These are phyloP conservation scores for Tolypocladium album DNA, from an alignment of 2,329 filamentous ascomycete genomes.

Conservation along the genomic window DNA sequence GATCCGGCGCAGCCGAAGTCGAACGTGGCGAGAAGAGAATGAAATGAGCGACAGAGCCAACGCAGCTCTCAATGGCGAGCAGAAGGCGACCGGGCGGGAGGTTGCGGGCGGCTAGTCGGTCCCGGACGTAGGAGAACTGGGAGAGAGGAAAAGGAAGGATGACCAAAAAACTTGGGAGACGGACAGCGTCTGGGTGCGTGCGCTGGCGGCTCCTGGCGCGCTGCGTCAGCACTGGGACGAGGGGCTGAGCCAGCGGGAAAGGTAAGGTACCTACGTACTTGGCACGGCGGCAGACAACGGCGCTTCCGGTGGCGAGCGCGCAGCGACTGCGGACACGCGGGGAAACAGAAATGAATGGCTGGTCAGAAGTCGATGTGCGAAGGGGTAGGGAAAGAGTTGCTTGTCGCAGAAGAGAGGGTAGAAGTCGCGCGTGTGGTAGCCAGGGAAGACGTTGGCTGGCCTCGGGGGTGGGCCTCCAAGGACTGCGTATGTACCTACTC, in stretches of 20 bases:
- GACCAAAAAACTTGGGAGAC: background rate
- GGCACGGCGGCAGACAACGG: background rate
- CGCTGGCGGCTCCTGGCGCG: background rate
- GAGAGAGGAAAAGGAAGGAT: constrained; percentile 3
- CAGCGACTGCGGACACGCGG: background rate
- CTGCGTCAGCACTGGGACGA: background rate
- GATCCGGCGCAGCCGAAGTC: constrained; percentile 9
- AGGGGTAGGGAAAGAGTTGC: background rate
- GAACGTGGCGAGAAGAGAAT: constrained; percentile 5
- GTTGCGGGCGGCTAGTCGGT: background rate
- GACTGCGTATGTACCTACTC: too few species aligned
- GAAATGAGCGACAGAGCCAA: constrained; percentile 4
- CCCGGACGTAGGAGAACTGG: background rate
- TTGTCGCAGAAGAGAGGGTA: background rate
- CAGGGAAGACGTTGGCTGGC: background rate
- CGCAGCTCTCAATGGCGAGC: background rate
- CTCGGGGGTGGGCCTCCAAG: background rate
- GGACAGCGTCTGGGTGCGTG: background rate
- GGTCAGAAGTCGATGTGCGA: background rate
- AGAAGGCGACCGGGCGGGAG: background rate
- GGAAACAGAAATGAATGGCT: background rate
- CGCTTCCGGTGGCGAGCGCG: background rate
- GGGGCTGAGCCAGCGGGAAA: too few species aligned
- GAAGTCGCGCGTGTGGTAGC: background rate
- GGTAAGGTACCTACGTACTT: too few species aligned